Conservation (phyloP, 192 early-diverging fungal species). For the Thamnidium elegans region DNA sequence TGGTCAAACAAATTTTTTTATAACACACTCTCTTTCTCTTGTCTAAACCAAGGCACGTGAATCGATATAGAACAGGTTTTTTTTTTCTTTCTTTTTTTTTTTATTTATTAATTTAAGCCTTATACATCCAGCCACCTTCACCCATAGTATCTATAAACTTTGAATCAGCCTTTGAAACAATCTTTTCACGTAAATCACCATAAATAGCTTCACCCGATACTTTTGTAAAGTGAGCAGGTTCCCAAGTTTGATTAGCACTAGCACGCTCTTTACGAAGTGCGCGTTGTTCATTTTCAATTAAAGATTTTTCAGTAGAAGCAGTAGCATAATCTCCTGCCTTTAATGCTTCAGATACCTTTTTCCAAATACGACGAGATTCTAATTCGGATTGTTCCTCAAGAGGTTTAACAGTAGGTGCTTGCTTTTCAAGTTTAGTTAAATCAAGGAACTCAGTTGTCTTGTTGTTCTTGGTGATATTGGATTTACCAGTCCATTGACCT, state of each 20-base stretch:
- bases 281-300: constrained; percentile 69
- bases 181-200: constrained; percentile 29
- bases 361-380: constrained; percentile 72
- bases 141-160: constrained; percentile 38
- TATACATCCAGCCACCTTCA: constrained; percentile 21
- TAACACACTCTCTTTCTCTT: too few relatives aligned
- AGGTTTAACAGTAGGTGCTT: constrained; percentile 57
- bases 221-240: constrained; percentile 47
- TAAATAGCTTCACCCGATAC: constrained; percentile 39
- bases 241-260: constrained; percentile 52
- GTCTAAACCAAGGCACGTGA: neutral
- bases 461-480: constrained; percentile 52
- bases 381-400: constrained; percentile 55
- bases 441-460: constrained; percentile 60
- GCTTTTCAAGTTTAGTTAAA: constrained; percentile 44
- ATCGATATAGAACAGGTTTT: neutral
- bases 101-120: neutral
- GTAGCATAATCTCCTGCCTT: constrained; percentile 61
- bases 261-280: constrained; percentile 58
- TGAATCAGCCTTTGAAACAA: constrained; percentile 26
- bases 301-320: constrained; percentile 66
- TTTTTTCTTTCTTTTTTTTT: neutral
- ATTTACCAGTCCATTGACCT: constrained; percentile 70
- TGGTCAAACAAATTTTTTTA: too few relatives aligned
- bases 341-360: constrained; percentile 64